Base-by-base conservation (phyloP, 179 eudicot genomes). In the Spergularia azorica region DNA sequence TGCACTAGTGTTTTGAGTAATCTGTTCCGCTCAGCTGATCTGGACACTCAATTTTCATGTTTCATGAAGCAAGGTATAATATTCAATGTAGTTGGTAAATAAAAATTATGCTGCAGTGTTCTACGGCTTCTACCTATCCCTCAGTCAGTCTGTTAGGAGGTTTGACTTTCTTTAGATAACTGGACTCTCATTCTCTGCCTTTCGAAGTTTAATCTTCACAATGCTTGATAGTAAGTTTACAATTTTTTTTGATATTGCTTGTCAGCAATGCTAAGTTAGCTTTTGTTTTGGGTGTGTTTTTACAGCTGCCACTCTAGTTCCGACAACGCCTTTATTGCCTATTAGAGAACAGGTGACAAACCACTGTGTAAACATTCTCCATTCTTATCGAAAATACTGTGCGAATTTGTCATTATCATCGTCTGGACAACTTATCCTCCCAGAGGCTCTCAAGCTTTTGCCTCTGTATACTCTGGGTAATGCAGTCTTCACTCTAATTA, bases 381-480 rank as follows among this genome's bases (percentile, higher is more conserved):
- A 90, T 76, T 89, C 98, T 0, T 95, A 95, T 83, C 90, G 98
- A 20, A 95, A 95, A 83, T 95, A 84, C 76, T 93, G 98, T 81
- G 97, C 98, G 14, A 93, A 82, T 79, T 63, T 82, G 50, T 82
- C 97, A 61, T 93, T 86, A 32, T 87, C 97, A 72, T 86, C 98
- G 10, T 57, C 93, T 32, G 98, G 97, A 52, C 98, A 95, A 80
- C 98, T 95, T 86, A 93, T 95, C 79, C 94, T 95, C 65, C 98
- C 98, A 17, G 98, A 95, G 87, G 97, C 97, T 62, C 98, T 95
- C 80, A 95, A 95, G 81, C 83, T 93, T 78, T 85, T 95, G 74
- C 98, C 98, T 78, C 85, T 95, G 15, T 95, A 95, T 80, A 86
- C 97, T 4, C 95, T 93, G 58, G 98, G 98, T 95, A 82, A 71